Base-by-base conservation (phyloP, 768 basidiomycete species). In the Kwoniella heveanensis region DNA sequence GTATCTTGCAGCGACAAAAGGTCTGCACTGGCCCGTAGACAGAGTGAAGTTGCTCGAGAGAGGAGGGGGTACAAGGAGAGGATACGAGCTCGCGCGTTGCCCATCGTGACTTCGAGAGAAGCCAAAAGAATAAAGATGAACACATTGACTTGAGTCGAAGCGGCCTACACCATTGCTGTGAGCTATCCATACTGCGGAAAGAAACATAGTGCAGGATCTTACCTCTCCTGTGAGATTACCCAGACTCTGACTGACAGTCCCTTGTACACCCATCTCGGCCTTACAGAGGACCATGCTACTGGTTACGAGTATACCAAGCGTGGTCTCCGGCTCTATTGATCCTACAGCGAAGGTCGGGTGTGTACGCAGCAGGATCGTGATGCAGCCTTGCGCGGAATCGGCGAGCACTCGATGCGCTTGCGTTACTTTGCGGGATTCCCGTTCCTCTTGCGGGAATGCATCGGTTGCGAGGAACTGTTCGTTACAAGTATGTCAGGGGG, bases 21-120 rank as follows among this genome's bases (percentile, higher is more conserved):
- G 39, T 76, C 74, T 13, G 62, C 57, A 21, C 65, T 62, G 12
- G 60, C 69, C 32, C 70, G n/a, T 2, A 76, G 54, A 24, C 67
- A 66, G 15, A 71, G 60, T 1, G 64, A 62, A 9, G 55, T 54
- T 7, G 63, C 61, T 48, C 74, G 30, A 0, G 68, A 65, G n/a
- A 76, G 29, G 3, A 73, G 8, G 1, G 74, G 74, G 50, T 63
- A 73, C 2, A 71, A 51, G 6, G 57, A 27, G 0, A 67, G 22
- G 24, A 75, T 25, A 1, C 57, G 22, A 47, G 27, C 19, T 15
- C 51, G 32, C 1, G 59, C 48, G 21, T 29, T 9, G 21, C 39
- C 49, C 39, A 50, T 37, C n/a, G 30, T 25, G 4, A 51, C 25
- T 1, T 64, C 52, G 1, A 69, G 36, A 3, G 65, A 59, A 13